These are phyloP conservation scores for Nemania sp. DNA, from an alignment of 2,329 filamentous ascomycete species.

Conservation along the genomic window DNA sequence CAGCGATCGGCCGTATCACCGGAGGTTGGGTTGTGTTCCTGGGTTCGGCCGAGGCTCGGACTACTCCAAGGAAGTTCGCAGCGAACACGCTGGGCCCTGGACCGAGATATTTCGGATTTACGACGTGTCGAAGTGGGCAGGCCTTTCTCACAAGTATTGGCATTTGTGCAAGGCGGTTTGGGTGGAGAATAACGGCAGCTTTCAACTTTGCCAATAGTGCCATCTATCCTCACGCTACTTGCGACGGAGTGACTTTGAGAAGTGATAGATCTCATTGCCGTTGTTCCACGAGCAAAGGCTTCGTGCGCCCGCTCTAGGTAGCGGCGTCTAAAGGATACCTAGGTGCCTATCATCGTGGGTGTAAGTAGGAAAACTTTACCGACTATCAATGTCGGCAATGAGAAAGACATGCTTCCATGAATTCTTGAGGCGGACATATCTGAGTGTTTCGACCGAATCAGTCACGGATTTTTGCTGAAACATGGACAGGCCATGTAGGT, in stretches of 20 bases:
- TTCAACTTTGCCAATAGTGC: no score
- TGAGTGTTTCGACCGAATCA: no score
- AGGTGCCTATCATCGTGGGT: not conserved
- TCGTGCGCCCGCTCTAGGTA: no score
- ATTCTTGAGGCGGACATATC: no score
- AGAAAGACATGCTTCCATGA: not conserved
- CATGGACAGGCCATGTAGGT: not conserved
- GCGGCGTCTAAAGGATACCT: not conserved
- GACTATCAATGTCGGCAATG: not conserved
- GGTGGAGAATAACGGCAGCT: no score
- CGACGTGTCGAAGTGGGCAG: not conserved
- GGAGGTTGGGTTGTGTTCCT: not conserved
- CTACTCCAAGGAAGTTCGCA: conserved; percentile 47
- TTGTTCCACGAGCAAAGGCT: not conserved
- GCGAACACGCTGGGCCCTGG: conserved; percentile 43
- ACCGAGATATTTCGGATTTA: conserved; percentile 16
- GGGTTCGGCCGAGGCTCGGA: conserved; percentile 34
- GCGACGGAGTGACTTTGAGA: conserved; percentile 36
- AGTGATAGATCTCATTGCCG: not conserved
- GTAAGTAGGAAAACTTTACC: not conserved
- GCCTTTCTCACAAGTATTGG: conserved; percentile 39
- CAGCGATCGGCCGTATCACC: not conserved
- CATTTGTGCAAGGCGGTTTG: no score
- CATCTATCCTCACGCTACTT: conserved; percentile 21
- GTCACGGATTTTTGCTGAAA: no score